These are phyloP conservation scores for Lonicera japonica DNA, from an alignment of 129 eudicot genomes.

Conservation along the genomic window DNA sequence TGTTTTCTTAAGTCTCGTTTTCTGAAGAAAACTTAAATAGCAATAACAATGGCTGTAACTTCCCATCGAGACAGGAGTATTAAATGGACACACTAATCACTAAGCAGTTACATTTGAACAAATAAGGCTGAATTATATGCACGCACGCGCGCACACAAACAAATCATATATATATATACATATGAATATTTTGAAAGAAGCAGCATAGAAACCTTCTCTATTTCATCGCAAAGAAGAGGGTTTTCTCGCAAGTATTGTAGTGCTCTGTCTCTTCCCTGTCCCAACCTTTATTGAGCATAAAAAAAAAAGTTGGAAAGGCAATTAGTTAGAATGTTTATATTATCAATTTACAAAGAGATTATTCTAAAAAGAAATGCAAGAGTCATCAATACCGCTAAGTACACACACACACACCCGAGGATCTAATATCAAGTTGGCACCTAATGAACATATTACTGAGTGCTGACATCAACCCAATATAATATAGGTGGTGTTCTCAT, in stretches of 20 bases:
- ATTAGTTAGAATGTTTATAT: background rate
- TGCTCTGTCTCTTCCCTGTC: conserved; percentile 94
- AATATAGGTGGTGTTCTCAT: background rate
- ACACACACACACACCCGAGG: background rate
- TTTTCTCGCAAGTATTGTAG: conserved; percentile 81
- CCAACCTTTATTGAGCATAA: conserved; percentile 48
- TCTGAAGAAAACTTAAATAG: no score
- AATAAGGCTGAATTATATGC: background rate
- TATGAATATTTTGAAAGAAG: background rate
- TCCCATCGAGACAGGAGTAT: no score
- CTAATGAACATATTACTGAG: background rate
- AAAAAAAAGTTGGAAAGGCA: background rate
- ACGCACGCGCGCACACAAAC: no score
- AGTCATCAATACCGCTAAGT: background rate
- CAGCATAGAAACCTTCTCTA: conserved; percentile 64
- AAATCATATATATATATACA: background rate
- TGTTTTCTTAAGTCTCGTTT: no score
- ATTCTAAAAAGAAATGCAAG: background rate
- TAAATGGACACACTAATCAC: conserved; percentile 1
- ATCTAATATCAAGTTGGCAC: background rate
- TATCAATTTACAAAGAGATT: background rate
- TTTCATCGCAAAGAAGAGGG: conserved; percentile 65
- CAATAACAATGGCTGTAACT: no score
- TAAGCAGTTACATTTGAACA: background rate
- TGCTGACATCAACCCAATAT: no score